These are phyloP conservation scores for Arthromyces matolae DNA, from an alignment of 768 basidiomycete species.

Conservation along the genomic window DNA sequence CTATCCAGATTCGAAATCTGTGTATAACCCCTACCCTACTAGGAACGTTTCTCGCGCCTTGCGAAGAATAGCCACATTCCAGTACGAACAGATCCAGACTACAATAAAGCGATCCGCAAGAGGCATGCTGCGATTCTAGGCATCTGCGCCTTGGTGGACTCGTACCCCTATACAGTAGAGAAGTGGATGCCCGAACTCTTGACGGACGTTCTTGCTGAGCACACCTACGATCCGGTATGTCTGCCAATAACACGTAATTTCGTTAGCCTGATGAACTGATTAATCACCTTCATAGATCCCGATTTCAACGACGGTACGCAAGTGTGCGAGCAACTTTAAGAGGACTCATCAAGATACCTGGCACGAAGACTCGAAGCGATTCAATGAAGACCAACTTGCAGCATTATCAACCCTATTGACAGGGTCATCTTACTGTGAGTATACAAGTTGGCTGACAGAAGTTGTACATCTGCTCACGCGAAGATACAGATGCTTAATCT, in stretches of 20 bases:
- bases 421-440: conserved; percentile 80
- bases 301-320: conserved; percentile 79
- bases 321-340: conserved; percentile 77
- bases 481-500: conserved; percentile 17
- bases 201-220: conserved; percentile 73
- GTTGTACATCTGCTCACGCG: conserved; percentile 4
- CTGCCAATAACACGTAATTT: too few species aligned
- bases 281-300: conserved; percentile 50
- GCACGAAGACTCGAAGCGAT: conserved; percentile 84
- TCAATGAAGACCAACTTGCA: conserved; percentile 80
- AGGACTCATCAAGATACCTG: conserved; percentile 86
- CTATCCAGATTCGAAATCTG: background rate
- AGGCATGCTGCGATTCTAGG: conserved; percentile 91
- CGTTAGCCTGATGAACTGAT: conserved; percentile 7
- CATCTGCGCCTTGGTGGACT: conserved; percentile 89
- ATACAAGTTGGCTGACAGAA: background rate
- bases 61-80: conserved; percentile 68
- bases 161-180: conserved; percentile 94
- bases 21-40: conserved; percentile 1
- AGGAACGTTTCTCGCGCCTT: conserved; percentile 80
- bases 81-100: conserved; percentile 54
- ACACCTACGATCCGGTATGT: conserved; percentile 80
- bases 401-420: conserved; percentile 81
- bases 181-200: conserved; percentile 89
- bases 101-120: conserved; percentile 68